Base-by-base conservation (phyloP, 495 filamentous ascomycete genomes). In the Aspergillus mulundensis region DNA sequence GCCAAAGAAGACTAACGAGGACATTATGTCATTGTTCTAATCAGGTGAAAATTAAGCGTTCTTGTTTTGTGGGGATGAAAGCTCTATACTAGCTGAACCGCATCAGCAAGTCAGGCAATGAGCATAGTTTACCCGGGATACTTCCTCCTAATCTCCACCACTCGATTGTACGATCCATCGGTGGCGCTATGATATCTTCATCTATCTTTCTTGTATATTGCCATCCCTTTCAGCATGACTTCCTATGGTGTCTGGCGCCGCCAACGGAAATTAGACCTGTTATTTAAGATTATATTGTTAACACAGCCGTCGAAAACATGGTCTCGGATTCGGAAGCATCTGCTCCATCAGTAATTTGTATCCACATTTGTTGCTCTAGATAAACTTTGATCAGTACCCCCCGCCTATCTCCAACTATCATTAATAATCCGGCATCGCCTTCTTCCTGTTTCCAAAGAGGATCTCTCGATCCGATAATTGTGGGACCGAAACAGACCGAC, bases 21-120 rank as follows among this genome's bases (percentile, higher is more conserved):
- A 98, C 73, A 80, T 98, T 53, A 68, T 98, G 70, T 90, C 89
- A 19, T 75, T 98, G 68, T 95, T 96, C 71, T 97, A 84, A 50
- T 23, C 25, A 21, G 19, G 41, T 10, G 7, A 47, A 32, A 40
- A 38, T 38, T 32, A 44, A 38, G 32, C 19, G 39, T 44, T 46
- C 19, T 8, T 36, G 41, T 46, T 21, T 30, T 20, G 10, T 18
- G 18, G n/a, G 51, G 21, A 43, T 43, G 28, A 32, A 48, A 28
- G 30, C 25, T 55, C 43, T 49, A 39, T 28, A 15, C 23, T 54
- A 39, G 30, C 42, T 32, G 42, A 54, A 41, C 25, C 18, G 44
- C n/a, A 19, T 47, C 43, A 36, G 40, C 41, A 21, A 49, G 43
- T 45, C 18, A 28, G 24, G 19, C 32, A 45, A 46, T 11, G 25